Evolutionary conservation across 2,329 filamentous ascomycete genomes (phyloP).

Genomic region (Bipolaris bicolor): DNA sequence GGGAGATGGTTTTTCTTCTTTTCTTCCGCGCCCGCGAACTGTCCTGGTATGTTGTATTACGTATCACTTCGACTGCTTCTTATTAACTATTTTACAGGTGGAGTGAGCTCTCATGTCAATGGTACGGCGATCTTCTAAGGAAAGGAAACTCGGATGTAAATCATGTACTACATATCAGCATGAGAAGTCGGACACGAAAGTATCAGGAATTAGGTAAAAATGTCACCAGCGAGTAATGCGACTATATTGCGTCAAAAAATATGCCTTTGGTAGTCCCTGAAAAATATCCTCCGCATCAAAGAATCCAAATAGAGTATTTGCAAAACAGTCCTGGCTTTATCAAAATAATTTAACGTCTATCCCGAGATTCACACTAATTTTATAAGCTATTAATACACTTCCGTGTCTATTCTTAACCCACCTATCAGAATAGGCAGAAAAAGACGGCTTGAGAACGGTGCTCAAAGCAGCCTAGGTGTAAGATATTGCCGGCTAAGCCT

Average conservation of each 20-base stretch:
- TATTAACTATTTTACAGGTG: conserved; percentile 33
- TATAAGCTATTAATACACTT: neutral
- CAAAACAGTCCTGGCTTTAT: no score
- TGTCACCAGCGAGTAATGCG: no score
- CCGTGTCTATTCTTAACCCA: neutral
- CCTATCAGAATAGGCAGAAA: neutral
- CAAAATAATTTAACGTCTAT: neutral
- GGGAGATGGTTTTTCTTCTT: conserved; percentile 67
- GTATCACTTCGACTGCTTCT: neutral
- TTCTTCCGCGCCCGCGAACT: conserved; percentile 65
- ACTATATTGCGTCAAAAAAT: no score
- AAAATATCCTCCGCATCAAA: no score
- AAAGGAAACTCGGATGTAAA: neutral
- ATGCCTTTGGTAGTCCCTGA: no score
- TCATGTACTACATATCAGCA: no score
- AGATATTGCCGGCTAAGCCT: conserved; percentile 6
- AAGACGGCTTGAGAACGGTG: conserved; percentile 6
- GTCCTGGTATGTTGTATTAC: conserved; percentile 52
- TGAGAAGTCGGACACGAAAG: no score
- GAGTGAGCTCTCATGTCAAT: conserved; percentile 54
- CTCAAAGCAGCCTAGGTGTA: conserved; percentile 13
- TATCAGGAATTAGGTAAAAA: no score
- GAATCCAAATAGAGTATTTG: no score
- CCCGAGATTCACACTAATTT: neutral
- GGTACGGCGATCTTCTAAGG: conserved; percentile 49